These are phyloP conservation scores for Alloascoidea hylecoeti DNA, from an alignment of 805 yeast species.

Conservation along the genomic window DNA sequence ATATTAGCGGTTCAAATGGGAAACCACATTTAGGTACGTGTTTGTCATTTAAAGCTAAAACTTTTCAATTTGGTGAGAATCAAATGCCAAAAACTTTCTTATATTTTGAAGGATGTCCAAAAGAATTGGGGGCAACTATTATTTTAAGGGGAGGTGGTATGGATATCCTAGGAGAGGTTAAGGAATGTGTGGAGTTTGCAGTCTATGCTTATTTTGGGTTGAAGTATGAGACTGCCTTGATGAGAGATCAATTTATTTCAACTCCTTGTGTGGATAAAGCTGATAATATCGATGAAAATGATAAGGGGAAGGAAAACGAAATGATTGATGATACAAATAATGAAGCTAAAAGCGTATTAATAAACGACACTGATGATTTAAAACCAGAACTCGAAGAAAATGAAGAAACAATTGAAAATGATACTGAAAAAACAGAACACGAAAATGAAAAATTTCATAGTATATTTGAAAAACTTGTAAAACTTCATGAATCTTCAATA, in stretches of 20 bases:
- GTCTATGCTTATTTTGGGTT: conserved; percentile 67
- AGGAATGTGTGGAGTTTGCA: conserved; percentile 70
- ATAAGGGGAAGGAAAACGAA: conserved; percentile 10
- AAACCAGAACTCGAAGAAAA: conserved; percentile 2
- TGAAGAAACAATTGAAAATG: neutral
- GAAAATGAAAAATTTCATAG: conserved; percentile 10
- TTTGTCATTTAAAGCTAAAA: conserved; percentile 52
- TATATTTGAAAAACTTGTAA: conserved; percentile 17
- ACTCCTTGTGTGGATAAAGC: conserved; percentile 14
- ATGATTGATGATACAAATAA: conserved; percentile 4
- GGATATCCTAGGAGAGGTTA: conserved; percentile 47
- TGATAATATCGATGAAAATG: conserved; percentile 5
- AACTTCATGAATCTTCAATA: conserved; percentile 30
- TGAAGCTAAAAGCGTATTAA: conserved; percentile 4
- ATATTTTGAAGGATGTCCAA: conserved; percentile 67
- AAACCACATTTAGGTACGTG: conserved; percentile 73
- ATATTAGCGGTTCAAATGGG: too few relatives aligned
- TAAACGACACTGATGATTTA: neutral
- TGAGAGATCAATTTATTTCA: conserved; percentile 53
- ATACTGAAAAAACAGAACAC: conserved; percentile 2
- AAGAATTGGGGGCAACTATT: conserved; percentile 71
- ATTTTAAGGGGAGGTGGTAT: conserved; percentile 68
- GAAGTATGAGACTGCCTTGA: conserved; percentile 61
- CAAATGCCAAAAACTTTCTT: conserved; percentile 48
- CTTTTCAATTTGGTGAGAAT: conserved; percentile 39